Percentiles rank a stretch among this genome's conserved stretches.
phyloP scores from a whole-genome alignment of 1,139 yeast genomes.

The Diutina scorzettiae region DNA sequence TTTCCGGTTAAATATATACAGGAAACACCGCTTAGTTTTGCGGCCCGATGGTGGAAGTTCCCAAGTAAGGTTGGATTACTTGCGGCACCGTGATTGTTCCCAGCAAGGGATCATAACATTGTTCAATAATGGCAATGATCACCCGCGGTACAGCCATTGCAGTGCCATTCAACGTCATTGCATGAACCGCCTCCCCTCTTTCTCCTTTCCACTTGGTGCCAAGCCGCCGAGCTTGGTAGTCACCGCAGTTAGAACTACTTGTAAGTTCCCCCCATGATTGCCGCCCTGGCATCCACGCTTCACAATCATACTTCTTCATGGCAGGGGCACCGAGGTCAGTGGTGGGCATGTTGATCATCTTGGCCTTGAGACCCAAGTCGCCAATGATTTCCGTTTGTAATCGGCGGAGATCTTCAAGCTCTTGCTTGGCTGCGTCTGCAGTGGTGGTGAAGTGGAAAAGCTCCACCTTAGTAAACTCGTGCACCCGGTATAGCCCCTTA shows the following conservation, averaged over 20 bases:
- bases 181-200: slow-evolving; percentile 30
- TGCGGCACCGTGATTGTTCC: slow-evolving; percentile 54
- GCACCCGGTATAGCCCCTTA: slow-evolving; percentile 86
- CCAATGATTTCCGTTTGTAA: slow-evolving; percentile 56
- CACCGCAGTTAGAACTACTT: slow-evolving; percentile 86
- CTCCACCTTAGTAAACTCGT: slow-evolving; percentile 96
- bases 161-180: slow-evolving; percentile 85
- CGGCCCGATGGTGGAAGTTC: not conserved
- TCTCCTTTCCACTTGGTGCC: slow-evolving; percentile 41
- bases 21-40: not conserved
- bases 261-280: slow-evolving; percentile 89
- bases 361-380: slow-evolving; percentile 67
- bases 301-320: slow-evolving; percentile 80
- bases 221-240: slow-evolving; percentile 78
- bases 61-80: slow-evolving; percentile 59
- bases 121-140: slow-evolving; percentile 79
- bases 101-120: slow-evolving; percentile 51
- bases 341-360: slow-evolving; percentile 80
- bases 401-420: slow-evolving; percentile 47
- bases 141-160: slow-evolving; percentile 94
- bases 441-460: slow-evolving; percentile 62
- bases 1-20: no score
- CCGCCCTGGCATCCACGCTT: slow-evolving; percentile 98
- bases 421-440: slow-evolving; percentile 30
- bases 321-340: slow-evolving; percentile 94